Conservation (phyloP, 768 basidiomycete genomes). For the Leccinum uliginosum region DNA sequence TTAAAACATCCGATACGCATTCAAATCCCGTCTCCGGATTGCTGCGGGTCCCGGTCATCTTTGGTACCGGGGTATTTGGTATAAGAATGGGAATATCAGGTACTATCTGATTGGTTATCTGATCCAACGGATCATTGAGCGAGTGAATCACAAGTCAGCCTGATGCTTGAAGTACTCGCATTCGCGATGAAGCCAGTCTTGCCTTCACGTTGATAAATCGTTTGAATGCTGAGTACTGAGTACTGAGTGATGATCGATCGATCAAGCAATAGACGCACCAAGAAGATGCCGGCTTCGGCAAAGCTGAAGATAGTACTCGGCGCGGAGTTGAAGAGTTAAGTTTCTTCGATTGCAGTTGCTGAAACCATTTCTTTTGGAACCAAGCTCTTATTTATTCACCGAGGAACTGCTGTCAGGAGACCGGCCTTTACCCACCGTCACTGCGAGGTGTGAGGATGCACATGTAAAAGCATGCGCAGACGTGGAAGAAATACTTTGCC, state of each 20-base stretch:
- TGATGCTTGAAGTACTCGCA: background rate
- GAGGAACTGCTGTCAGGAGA: background rate
- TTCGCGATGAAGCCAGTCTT: background rate
- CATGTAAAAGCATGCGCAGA: background rate
- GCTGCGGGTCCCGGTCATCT: background rate
- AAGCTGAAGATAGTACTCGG: background rate
- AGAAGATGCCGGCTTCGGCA: background rate
- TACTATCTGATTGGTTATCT: background rate
- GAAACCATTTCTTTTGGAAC: background rate
- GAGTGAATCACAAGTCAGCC: background rate
- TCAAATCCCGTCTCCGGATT: background rate
- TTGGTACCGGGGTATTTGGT: background rate
- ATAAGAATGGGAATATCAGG: background rate
- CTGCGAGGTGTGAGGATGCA: background rate
- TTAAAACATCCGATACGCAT: background rate
- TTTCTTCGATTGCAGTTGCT: background rate
- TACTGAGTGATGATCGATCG: too few species aligned
- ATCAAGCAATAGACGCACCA: background rate
- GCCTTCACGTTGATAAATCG: background rate
- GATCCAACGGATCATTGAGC: background rate
- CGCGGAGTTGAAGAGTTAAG: background rate
- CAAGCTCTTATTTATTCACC: background rate
- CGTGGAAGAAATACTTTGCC: background rate
- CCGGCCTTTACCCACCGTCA: background rate
- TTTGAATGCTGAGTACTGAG: background rate